These are phyloP conservation scores for Cutaneotrichosporon cavernicola DNA, from an alignment of 1,284 basidiomycete genomes.

Conservation along the genomic window DNA sequence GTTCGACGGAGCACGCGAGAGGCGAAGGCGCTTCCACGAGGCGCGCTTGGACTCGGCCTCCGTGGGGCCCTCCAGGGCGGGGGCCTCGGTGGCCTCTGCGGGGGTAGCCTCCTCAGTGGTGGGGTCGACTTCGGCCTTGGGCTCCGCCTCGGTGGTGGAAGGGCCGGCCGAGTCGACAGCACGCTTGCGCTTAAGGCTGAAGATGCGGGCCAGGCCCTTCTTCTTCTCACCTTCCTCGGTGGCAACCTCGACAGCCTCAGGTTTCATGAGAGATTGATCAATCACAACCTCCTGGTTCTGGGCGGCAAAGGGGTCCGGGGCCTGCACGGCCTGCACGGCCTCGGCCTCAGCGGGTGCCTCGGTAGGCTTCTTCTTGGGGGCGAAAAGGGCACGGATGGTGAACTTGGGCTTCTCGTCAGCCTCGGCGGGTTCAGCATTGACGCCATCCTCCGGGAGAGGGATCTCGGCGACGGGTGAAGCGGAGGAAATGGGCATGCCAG, in stretches of 20 bases:
- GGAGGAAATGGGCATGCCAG: background rate
- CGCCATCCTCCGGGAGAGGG: background rate
- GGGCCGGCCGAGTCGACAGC: background rate
- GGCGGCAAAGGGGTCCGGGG: background rate
- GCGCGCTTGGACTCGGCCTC: conserved; percentile 1
- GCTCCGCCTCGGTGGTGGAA: background rate
- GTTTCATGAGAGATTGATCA: background rate
- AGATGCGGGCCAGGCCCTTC: conserved; percentile 4
- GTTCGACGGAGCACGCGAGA: too few species aligned
- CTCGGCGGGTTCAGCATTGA: background rate
- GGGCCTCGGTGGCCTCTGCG: background rate
- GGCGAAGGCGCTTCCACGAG: conserved; percentile 5
- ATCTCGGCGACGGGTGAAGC: background rate
- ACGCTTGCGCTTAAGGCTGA: conserved; percentile 4
- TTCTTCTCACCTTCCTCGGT: background rate
- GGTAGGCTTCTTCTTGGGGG: background rate
- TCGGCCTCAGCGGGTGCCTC: background rate
- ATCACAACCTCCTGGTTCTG: background rate
- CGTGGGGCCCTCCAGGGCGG: background rate
- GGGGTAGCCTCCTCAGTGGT: background rate
- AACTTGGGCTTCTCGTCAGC: background rate
- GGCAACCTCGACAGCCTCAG: background rate
- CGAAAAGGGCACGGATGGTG: background rate
- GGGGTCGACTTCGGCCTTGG: background rate
- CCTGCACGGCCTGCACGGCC: background rate